Evolutionary conservation across 805 yeast species (phyloP).

Genomic region (Spathaspora girioi): DNA sequence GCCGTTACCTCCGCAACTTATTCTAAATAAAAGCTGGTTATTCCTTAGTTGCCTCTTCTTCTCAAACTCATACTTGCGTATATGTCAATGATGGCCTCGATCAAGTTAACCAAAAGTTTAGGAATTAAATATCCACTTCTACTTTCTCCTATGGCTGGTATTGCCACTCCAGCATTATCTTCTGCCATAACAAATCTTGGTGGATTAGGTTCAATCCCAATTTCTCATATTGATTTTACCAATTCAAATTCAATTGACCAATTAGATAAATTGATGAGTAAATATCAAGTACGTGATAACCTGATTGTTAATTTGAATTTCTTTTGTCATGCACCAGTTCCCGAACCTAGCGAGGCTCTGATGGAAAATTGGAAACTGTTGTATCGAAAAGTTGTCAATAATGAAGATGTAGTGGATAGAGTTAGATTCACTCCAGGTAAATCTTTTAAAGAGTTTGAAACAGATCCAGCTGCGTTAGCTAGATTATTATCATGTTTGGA

Average conservation of each 20-base stretch:
- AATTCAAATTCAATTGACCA: slow-evolving; percentile 6
- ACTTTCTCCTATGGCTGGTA: slow-evolving; percentile 63
- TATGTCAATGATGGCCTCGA: background rate
- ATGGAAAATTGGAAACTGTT: slow-evolving; percentile 20
- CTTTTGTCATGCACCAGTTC: slow-evolving; percentile 37
- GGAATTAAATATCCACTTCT: slow-evolving; percentile 42
- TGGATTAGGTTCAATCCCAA: slow-evolving; percentile 49
- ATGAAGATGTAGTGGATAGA: slow-evolving; percentile 4
- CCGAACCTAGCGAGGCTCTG: slow-evolving; percentile 15
- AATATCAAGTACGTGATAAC: slow-evolving; percentile 1
- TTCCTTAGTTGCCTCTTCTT: no score
- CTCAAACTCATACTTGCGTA: no score
- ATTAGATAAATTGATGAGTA: slow-evolving; percentile 12
- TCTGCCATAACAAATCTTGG: slow-evolving; percentile 40
- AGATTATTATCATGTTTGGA: slow-evolving; percentile 15
- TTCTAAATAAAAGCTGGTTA: no score
- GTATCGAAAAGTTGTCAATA: slow-evolving; percentile 8
- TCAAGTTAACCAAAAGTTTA: slow-evolving; percentile 10
- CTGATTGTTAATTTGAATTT: slow-evolving; percentile 43
- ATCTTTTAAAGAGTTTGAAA: slow-evolving; percentile 29
- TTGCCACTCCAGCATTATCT: slow-evolving; percentile 43
- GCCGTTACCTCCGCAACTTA: no score
- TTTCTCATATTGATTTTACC: slow-evolving; percentile 28
- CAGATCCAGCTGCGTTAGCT: slow-evolving; percentile 11
- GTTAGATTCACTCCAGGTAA: slow-evolving; percentile 18